A percentile compares a stretch with the other conserved stretches of the same genome.
Conservation (phyloP, 2,329 filamentous ascomycete genomes). For the Verticillium longisporum region DNA sequence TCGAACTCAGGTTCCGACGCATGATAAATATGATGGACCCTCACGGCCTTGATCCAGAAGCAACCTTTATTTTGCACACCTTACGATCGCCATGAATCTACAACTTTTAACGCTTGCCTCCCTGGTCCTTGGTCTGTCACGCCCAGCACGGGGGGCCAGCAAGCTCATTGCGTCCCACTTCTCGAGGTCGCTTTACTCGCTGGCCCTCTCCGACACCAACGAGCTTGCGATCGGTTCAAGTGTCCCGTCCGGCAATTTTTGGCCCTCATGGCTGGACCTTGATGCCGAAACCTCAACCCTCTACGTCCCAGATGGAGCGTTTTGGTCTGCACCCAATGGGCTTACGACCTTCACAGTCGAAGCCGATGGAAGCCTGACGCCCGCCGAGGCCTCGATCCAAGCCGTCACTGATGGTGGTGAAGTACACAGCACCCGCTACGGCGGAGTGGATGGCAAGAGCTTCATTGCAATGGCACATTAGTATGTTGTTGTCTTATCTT, state of each 20-base stretch:
- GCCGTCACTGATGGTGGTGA: slow-evolving; percentile 26
- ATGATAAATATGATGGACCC: background rate
- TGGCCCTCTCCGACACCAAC: slow-evolving; percentile 19
- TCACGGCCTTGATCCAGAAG: no score
- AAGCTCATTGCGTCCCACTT: slow-evolving; percentile 31
- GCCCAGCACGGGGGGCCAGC: slow-evolving; percentile 13
- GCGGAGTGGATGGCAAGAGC: slow-evolving; percentile 25
- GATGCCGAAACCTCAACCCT: slow-evolving; percentile 21
- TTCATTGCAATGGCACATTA: slow-evolving; percentile 38
- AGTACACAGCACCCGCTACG: slow-evolving; percentile 33
- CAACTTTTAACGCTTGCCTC: background rate
- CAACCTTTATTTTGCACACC: background rate
- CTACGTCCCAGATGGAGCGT: slow-evolving; percentile 30
- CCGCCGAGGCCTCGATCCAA: slow-evolving; percentile 16
- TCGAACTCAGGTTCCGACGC: background rate
- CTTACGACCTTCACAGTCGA: slow-evolving; percentile 25
- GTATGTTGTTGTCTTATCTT: slow-evolving; percentile 20
- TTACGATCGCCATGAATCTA: background rate
- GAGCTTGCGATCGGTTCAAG: slow-evolving; percentile 20
- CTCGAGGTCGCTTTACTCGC: slow-evolving; percentile 29
- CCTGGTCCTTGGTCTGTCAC: slow-evolving; percentile 4
- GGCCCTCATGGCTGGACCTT: slow-evolving; percentile 30
- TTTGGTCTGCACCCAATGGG: slow-evolving; percentile 23
- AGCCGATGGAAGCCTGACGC: slow-evolving; percentile 21
- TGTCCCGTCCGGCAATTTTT: slow-evolving; percentile 21